Evolutionary conservation across 2,329 filamentous ascomycete genomes (phyloP).

Genomic region (Epichloe scottii): DNA sequence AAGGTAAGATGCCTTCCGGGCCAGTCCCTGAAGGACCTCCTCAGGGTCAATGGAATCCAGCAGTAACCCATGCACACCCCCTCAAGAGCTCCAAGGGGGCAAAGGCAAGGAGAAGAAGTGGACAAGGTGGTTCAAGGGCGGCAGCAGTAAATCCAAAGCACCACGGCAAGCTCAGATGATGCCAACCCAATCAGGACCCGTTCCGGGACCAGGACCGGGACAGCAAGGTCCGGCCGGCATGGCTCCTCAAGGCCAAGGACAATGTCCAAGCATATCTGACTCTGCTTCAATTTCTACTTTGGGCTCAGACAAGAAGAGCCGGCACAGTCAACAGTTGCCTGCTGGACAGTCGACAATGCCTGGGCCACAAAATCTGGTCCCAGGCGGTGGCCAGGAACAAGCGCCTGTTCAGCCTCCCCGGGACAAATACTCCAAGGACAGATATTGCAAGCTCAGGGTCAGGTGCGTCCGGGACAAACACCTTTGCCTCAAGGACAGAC

Average conservation of each 20-base stretch:
- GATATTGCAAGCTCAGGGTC: not conserved
- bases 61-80: not conserved
- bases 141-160: conserved; percentile 2
- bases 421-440: not conserved
- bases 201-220: conserved; percentile 2
- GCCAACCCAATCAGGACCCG: not conserved
- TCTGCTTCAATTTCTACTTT: not conserved
- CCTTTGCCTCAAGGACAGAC: not conserved
- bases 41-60: not conserved
- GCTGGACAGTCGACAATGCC: not conserved
- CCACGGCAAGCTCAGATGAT: conserved; percentile 3
- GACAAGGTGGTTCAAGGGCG: conserved; percentile 18
- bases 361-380: not conserved
- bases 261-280: conserved; percentile 1
- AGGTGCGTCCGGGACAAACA: not conserved
- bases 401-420: not conserved
- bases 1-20: not conserved
- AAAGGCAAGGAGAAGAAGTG: conserved; percentile 16
- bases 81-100: not conserved
- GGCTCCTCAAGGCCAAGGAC: not conserved
- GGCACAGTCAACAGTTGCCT: not conserved
- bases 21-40: not conserved
- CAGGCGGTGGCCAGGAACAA: not conserved
- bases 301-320: not conserved
- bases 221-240: conserved; percentile 2